Percentiles rank a stretch among this genome's conserved stretches.
Evolutionary conservation across 768 basidiomycete genomes (phyloP).

Genomic region (Porphyrellus cyaneotinctus): DNA sequence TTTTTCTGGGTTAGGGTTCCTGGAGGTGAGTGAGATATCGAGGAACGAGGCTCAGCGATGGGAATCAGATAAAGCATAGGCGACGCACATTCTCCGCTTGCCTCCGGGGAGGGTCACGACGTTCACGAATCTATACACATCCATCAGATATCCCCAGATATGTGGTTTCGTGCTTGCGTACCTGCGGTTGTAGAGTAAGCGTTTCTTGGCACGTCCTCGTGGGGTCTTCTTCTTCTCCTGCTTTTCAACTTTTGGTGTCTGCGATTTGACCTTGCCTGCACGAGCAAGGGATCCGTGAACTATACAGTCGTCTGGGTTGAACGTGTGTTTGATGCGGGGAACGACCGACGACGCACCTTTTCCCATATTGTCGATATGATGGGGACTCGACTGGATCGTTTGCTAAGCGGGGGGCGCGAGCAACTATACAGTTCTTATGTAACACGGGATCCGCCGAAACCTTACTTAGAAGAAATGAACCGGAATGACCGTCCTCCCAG

Average conservation of each 20-base stretch:
- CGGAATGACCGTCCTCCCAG: too few species aligned
- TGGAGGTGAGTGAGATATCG: constrained; percentile 10
- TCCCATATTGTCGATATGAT: constrained; percentile 68
- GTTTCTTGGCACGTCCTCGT: constrained; percentile 97
- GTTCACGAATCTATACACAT: constrained; percentile 72
- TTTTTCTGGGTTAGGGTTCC: constrained; percentile 32
- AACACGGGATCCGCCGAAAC: constrained; percentile 32
- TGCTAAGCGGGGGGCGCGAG: constrained; percentile 20
- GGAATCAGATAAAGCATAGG: constrained; percentile 41
- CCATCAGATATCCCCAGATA: neutral
- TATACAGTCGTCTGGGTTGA: constrained; percentile 24
- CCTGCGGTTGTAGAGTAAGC: constrained; percentile 90
- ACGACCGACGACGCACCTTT: constrained; percentile 47
- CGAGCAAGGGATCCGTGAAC: constrained; percentile 99
- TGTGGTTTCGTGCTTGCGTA: constrained; percentile 35
- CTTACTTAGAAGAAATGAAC: too few species aligned
- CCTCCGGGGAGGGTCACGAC: constrained; percentile 87
- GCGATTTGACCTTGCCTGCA: constrained; percentile 99
- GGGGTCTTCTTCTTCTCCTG: constrained; percentile 99
- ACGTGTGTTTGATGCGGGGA: neutral
- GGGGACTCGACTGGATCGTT: constrained; percentile 32
- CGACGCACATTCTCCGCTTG: constrained; percentile 93
- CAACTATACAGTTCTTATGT: constrained; percentile 41
- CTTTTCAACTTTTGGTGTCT: constrained; percentile 96
- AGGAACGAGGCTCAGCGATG: constrained; percentile 85